Conservation (phyloP, 768 basidiomycete species). For the Tulasnella sp. region DNA sequence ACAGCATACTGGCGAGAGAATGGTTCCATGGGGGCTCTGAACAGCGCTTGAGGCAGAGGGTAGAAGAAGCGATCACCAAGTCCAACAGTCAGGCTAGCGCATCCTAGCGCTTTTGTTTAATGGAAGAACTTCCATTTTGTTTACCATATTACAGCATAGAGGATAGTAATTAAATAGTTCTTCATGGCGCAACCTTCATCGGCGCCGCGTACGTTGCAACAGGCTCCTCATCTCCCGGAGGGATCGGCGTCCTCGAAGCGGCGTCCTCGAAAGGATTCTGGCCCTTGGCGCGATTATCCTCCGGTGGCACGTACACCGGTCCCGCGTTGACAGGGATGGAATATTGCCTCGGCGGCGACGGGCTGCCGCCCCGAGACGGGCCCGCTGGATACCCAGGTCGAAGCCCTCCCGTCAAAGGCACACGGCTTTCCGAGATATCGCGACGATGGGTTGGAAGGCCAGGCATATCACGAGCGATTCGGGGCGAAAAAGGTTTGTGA, state of each 20-base stretch:
- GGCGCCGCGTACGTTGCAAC: not conserved
- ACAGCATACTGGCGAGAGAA: constrained; percentile 21
- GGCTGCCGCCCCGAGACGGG: not conserved
- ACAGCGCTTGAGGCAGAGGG: not conserved
- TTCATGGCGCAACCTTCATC: not conserved
- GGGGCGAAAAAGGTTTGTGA: constrained; percentile 53
- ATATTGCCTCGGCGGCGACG: not conserved
- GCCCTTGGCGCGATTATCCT: not conserved
- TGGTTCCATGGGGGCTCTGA: constrained; percentile 9
- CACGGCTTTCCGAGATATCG: not conserved
- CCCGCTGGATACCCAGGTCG: not conserved
- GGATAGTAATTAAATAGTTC: not conserved
- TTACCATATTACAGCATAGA: not conserved
- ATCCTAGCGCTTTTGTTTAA: not conserved
- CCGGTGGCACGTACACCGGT: not conserved
- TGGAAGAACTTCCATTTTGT: not conserved
- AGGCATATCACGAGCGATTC: not conserved
- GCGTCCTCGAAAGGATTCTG: not conserved
- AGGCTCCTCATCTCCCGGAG: not conserved
- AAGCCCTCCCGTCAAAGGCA: not conserved
- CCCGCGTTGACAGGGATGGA: constrained; percentile 9
- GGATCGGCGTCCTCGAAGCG: not conserved
- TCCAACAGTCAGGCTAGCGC: not conserved
- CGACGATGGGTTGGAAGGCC: constrained; percentile 6
- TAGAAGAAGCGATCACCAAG: constrained; percentile 10